These are phyloP conservation scores for Plasmopara halstedii DNA, from an alignment of 352 stramenopile species.

Conservation along the genomic window DNA sequence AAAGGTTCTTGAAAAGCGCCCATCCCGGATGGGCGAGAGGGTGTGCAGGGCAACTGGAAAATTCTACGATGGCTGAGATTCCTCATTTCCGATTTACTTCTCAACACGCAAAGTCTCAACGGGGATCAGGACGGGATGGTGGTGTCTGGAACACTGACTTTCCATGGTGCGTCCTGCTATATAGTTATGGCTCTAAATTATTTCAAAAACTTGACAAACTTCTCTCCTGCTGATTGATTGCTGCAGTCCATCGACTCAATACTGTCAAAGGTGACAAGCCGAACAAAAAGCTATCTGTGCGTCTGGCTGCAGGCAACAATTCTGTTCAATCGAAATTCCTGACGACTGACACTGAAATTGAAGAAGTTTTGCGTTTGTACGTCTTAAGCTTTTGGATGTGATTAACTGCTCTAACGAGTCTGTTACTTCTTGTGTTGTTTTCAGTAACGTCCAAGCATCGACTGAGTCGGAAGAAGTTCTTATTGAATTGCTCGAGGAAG, in stretches of 20 bases:
- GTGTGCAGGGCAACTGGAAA: conserved; percentile 9
- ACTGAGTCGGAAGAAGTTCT: conserved; percentile 23
- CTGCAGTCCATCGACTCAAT: conserved; percentile 29
- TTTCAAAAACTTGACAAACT: not conserved
- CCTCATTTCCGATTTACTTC: conserved; percentile 38
- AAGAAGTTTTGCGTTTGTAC: conserved; percentile 40
- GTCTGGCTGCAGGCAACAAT: conserved; percentile 17
- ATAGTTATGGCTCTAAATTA: not conserved
- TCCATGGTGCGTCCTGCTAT: conserved; percentile 22
- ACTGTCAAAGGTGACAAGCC: not conserved
- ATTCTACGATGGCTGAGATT: not conserved
- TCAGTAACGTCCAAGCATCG: conserved; percentile 30
- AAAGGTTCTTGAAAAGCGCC: conserved; percentile 5
- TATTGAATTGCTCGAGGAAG: conserved; percentile 39
- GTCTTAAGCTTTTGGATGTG: conserved; percentile 5
- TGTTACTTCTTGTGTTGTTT: conserved; percentile 8
- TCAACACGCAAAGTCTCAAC: conserved; percentile 19
- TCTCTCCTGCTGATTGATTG: conserved; percentile 1
- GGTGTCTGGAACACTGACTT: conserved; percentile 36
- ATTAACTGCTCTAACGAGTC: not conserved
- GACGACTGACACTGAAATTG: conserved; percentile 15
- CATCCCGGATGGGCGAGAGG: conserved; percentile 10
- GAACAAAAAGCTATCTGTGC: conserved; percentile 16
- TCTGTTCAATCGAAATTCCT: conserved; percentile 19
- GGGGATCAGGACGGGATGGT: conserved; percentile 25